These are phyloP conservation scores for Podospora australis DNA, from an alignment of 495 filamentous ascomycete genomes.

Conservation along the genomic window DNA sequence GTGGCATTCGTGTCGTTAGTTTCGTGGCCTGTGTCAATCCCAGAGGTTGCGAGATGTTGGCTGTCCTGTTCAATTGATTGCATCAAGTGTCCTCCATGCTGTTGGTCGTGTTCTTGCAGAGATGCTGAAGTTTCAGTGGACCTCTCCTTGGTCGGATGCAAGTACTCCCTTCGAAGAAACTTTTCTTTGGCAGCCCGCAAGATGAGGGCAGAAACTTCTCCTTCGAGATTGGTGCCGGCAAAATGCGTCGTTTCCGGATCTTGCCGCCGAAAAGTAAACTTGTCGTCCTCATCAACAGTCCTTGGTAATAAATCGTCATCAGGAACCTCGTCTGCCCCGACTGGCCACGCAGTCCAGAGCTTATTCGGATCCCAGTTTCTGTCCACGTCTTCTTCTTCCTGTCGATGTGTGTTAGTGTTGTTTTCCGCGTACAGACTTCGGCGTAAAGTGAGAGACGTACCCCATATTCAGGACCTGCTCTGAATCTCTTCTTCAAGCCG, in stretches of 20 bases:
- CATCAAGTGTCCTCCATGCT: conserved; percentile 21
- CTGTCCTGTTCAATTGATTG: conserved; percentile 18
- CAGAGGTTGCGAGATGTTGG: neutral
- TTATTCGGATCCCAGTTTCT: conserved; percentile 6
- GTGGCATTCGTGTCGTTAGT: neutral
- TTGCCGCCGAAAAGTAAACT: neutral
- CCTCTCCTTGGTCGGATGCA: neutral
- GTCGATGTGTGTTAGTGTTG: neutral
- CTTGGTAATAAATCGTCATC: neutral
- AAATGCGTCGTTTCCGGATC: conserved; percentile 6
- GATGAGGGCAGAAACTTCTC: conserved; percentile 52
- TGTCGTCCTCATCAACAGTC: neutral
- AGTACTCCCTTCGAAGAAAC: neutral
- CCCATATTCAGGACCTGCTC: conserved; percentile 16
- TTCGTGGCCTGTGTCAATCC: neutral
- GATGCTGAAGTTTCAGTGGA: neutral
- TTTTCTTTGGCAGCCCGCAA: conserved; percentile 24
- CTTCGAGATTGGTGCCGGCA: conserved; percentile 54
- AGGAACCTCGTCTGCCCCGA: neutral
- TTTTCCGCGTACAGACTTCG: neutral
- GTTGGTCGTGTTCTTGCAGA: neutral
- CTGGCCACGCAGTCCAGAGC: neutral
- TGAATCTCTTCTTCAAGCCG: conserved; percentile 47
- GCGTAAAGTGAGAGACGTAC: neutral
- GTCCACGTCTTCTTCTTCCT: conserved; percentile 16